These are phyloP conservation scores for Mycosphaerella arachidis DNA, from an alignment of 2,329 filamentous ascomycete genomes.

Conservation along the genomic window DNA sequence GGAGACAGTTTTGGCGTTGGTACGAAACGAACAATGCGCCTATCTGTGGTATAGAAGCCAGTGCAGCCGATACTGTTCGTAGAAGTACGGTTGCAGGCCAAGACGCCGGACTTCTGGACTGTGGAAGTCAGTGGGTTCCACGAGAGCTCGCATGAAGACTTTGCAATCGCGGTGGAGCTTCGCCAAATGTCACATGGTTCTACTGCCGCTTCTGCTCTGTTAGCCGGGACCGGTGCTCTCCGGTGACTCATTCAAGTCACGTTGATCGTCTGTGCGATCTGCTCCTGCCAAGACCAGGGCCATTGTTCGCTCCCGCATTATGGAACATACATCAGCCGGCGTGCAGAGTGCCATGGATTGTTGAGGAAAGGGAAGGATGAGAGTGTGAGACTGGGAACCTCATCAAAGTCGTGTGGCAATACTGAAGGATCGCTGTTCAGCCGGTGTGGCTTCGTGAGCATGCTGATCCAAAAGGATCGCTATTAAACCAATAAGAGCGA, in stretches of 20 bases:
- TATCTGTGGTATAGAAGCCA: too few species aligned
- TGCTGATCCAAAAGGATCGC: too few species aligned
- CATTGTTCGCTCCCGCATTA: not conserved
- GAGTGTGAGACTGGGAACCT: too few species aligned
- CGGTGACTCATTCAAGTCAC: not conserved
- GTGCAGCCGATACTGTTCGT: not conserved
- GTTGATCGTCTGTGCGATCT: not conserved
- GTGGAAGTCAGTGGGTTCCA: not conserved
- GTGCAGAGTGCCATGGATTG: not conserved
- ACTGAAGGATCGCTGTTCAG: too few species aligned
- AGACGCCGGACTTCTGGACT: not conserved
- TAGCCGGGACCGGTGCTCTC: not conserved
- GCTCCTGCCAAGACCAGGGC: not conserved
- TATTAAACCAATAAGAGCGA: too few species aligned
- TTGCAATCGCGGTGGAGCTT: not conserved
- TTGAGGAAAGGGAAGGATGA: not conserved
- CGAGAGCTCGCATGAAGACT: not conserved
- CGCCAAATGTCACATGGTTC: not conserved
- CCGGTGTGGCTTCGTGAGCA: too few species aligned
- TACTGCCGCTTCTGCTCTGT: not conserved
- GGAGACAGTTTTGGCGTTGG: too few species aligned
- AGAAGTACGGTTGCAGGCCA: not conserved
- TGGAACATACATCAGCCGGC: not conserved
- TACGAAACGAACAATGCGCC: too few species aligned
- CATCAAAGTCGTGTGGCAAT: too few species aligned